These are phyloP conservation scores for Micractinium sp. DNA, from an alignment of 139 green algal genomes.

Conservation along the genomic window DNA sequence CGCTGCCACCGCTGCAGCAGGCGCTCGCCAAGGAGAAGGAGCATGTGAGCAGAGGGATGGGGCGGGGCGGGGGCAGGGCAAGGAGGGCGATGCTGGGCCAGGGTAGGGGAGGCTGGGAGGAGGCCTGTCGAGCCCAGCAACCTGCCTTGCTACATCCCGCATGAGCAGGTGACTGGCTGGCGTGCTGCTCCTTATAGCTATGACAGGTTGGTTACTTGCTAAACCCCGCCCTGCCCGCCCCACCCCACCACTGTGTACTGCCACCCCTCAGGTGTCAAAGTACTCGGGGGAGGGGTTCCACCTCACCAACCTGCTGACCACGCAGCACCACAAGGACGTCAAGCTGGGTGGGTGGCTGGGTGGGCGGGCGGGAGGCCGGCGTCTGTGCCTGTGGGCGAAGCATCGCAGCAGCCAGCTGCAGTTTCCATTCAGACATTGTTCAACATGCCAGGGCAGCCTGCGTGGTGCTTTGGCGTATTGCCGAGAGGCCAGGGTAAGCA, in stretches of 20 bases:
- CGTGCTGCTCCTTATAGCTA: too few relatives aligned
- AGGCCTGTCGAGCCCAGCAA: too few relatives aligned
- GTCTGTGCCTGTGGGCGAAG: neutral
- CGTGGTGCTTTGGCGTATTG: too few relatives aligned
- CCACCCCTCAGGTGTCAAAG: neutral
- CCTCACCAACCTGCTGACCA: neutral
- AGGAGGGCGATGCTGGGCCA: neutral
- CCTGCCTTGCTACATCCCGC: neutral
- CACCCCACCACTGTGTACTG: neutral
- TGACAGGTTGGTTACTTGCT: too few relatives aligned
- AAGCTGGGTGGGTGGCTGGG: neutral
- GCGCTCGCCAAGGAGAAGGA: neutral
- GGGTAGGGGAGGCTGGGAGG: too few relatives aligned
- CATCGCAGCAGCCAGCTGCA: too few relatives aligned
- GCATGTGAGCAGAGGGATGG: neutral
- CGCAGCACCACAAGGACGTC: slow-evolving; percentile 1
- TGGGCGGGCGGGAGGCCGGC: neutral
- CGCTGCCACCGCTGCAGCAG: neutral
- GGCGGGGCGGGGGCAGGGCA: neutral
- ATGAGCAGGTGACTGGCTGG: neutral
- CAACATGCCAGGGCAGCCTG: too few relatives aligned
- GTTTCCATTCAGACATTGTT: too few relatives aligned
- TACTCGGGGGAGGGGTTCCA: neutral
- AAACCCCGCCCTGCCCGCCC: too few relatives aligned
- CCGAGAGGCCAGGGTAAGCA: neutral